Conservation (phyloP, 805 yeast genomes). For the Sugiyamaella americana region DNA sequence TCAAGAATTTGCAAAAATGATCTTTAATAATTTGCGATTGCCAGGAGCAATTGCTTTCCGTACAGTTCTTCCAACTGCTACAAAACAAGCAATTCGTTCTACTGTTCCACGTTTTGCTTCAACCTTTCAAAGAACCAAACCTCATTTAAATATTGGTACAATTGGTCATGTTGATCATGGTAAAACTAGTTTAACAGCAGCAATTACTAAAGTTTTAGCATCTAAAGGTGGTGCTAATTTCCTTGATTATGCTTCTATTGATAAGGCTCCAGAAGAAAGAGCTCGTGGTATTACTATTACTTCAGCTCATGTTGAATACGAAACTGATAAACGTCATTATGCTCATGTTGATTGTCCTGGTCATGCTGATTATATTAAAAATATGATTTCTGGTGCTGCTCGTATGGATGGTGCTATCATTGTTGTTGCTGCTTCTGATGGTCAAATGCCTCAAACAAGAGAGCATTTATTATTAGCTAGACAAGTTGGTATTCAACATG, state of each 20-base stretch:
- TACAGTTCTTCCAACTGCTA: background rate
- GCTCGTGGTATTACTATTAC: conserved; percentile 99
- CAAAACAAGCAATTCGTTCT: no score
- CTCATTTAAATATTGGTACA: conserved; percentile 95
- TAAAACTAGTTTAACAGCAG: conserved; percentile 96
- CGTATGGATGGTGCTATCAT: conserved; percentile 99
- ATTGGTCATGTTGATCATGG: conserved; percentile 99
- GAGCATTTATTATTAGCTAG: conserved; percentile 97
- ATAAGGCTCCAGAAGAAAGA: conserved; percentile 98
- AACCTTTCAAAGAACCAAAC: conserved; percentile 89
- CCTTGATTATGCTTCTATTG: conserved; percentile 88
- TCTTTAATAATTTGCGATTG: background rate
- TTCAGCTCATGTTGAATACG: conserved; percentile 96
- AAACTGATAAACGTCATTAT: conserved; percentile 90
- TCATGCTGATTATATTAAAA: conserved; percentile 97
- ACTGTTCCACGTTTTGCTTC: conserved; percentile 23
- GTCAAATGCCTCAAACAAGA: conserved; percentile 99
- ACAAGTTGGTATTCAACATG: conserved; percentile 98
- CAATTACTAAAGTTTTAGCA: conserved; percentile 91
- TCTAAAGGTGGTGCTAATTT: conserved; percentile 86
- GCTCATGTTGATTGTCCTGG: conserved; percentile 99
- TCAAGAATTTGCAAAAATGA: background rate
- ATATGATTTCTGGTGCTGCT: conserved; percentile 99
- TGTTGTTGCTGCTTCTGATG: conserved; percentile 98
- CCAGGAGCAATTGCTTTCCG: background rate